These are phyloP conservation scores for Rhazya stricta DNA, from an alignment of 257 asterid species.

Conservation along the genomic window DNA sequence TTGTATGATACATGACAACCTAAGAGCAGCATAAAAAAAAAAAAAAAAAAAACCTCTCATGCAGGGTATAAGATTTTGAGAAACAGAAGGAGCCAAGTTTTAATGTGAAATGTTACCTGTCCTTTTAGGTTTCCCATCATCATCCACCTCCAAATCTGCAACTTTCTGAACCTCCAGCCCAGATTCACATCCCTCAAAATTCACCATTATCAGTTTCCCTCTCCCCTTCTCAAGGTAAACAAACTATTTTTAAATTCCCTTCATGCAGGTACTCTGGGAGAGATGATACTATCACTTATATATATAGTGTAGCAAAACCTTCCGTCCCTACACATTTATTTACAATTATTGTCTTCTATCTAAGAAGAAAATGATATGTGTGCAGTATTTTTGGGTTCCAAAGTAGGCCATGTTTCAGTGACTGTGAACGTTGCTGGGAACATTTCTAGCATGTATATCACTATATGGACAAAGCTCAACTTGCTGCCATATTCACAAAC, in stretches of 20 bases:
- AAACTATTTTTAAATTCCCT: not conserved
- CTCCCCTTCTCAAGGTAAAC: not conserved
- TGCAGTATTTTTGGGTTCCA: not conserved
- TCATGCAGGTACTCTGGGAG: not conserved
- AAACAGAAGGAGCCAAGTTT: not conserved
- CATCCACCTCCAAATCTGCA: slow-evolving; percentile 38
- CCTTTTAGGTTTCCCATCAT: slow-evolving; percentile 58
- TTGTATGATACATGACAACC: not conserved
- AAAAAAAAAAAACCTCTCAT: too few relatives aligned
- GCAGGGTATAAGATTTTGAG: not conserved
- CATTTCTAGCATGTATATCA: not conserved
- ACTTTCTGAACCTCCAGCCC: slow-evolving; percentile 38
- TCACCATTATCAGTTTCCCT: slow-evolving; percentile 28
- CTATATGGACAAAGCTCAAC: not conserved
- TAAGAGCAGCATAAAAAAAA: not conserved
- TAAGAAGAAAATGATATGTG: not conserved
- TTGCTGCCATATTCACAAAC: not conserved
- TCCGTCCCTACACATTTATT: not conserved
- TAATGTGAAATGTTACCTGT: slow-evolving; percentile 27
- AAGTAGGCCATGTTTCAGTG: not conserved
- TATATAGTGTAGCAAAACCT: not conserved
- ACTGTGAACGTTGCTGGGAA: not conserved
- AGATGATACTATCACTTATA: not conserved
- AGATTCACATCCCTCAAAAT: slow-evolving; percentile 34
- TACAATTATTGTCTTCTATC: not conserved